Base-by-base conservation (phyloP, 1,139 yeast species). In the Candida gigantensis region DNA sequence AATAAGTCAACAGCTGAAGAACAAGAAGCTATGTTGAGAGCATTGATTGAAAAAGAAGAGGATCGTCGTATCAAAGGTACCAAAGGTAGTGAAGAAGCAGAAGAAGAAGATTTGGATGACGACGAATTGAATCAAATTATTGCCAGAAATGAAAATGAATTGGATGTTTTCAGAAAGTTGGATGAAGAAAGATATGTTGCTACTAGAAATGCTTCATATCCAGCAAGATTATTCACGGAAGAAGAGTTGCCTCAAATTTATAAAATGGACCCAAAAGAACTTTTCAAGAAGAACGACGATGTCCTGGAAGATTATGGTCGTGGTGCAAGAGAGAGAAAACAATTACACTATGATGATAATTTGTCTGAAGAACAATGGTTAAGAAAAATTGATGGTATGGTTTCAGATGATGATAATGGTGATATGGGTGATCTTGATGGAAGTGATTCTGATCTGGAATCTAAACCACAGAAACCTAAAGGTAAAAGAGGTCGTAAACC, bases 331-430 rank as follows among this genome's bases (percentile, higher is more conserved):
- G 87, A 82, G 51, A 74, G 86, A 34, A 81, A 81, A 53, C 64
- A 69, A 5, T 72, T 74, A 2, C 60, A 63, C 6, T 84, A 84
- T 51, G 86, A 81, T 46, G 90, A 83, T 52, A 77, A 81, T 42
- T 60, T 84, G 49, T 77, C 88, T 3, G 94, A 84, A 58, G 90
- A 82, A 43, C 89, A 84, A 57, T 84, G 92, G 92, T 63, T 84
- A 42, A 70, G 64, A 51, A 77, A 77, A 46, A 76, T 79, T 40
- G 84, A 79, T 32, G 77, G 75, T 2, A 58, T 67, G 10, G 55
- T 61, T 2, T 65, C 72, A 2, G 74, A 66, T 30, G 58, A 55
- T 13, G 68, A 60, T 27, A 28, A 30, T 8, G 34, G 10, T 13
- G 34, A 21, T 28, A 54, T 54, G 26, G 68, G 62, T 16, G 53